phyloP scores from a whole-genome alignment of 805 yeast genomes.

The Lipomyces yamadae region DNA sequence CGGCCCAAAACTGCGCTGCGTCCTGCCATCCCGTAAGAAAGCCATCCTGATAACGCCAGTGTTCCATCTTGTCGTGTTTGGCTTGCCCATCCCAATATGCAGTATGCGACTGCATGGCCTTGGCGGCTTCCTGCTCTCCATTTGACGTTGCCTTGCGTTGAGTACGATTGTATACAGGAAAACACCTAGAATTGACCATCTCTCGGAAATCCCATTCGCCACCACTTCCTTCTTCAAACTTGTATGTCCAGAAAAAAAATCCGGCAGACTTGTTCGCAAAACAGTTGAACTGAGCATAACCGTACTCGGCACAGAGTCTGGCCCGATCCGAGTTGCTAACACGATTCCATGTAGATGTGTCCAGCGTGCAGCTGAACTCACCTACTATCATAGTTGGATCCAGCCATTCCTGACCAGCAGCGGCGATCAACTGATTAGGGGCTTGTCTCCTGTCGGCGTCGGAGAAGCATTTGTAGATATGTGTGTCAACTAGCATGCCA shows the following conservation, averaged over 20 bases:
- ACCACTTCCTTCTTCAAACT: conserved; percentile 85
- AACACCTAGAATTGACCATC: conserved; percentile 56
- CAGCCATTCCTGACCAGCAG: conserved; percentile 55
- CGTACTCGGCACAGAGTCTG: conserved; percentile 63
- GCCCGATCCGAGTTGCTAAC: conserved; percentile 54
- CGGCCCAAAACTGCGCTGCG: conserved; percentile 65
- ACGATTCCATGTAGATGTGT: conserved; percentile 73
- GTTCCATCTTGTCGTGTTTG: conserved; percentile 69
- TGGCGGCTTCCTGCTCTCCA: conserved; percentile 48
- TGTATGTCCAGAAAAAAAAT: conserved; percentile 86
- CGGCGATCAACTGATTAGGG: conserved; percentile 66
- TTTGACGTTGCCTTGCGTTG: conserved; percentile 41
- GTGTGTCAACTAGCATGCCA: conserved; percentile 81
- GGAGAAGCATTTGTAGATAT: conserved; percentile 83
- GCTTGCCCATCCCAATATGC: conserved; percentile 71
- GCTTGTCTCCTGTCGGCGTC: conserved; percentile 69
- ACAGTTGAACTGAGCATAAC: conserved; percentile 55
- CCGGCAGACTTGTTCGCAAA: conserved; percentile 54
- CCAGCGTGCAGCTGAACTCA: conserved; percentile 88
- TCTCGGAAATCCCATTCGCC: conserved; percentile 96
- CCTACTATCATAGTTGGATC: conserved; percentile 78
- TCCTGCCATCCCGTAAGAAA: conserved; percentile 78
- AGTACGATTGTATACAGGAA: conserved; percentile 24
- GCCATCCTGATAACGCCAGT: conserved; percentile 81
- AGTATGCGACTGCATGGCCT: conserved; percentile 54